Conservation (phyloP, 768 basidiomycete genomes). For the Hemileccinum impolitum region DNA sequence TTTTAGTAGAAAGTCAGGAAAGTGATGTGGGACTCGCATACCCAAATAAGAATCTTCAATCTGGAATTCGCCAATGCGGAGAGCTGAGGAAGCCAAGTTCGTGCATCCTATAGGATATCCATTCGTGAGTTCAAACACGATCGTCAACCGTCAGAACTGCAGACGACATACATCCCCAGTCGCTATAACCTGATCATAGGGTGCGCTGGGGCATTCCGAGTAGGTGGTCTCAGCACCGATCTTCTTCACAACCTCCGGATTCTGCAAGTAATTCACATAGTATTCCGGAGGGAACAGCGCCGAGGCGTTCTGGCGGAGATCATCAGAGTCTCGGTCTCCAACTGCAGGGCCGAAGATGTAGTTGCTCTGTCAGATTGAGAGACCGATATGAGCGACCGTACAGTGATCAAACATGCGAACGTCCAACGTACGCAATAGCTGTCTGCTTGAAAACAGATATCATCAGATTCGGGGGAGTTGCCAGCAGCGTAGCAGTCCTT, state of each 20-base stretch:
- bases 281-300: conserved; percentile 55
- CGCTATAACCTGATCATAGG: conserved; percentile 38
- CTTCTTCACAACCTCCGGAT: conserved; percentile 32
- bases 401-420: too few relatives aligned
- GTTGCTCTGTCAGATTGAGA: conserved; percentile 30
- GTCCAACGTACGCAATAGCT: conserved; percentile 50
- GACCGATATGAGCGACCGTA: not conserved
- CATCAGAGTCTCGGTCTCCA: conserved; percentile 50
- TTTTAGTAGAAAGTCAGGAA: not conserved
- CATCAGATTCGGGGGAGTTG: conserved; percentile 40
- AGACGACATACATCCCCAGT: conserved; percentile 55
- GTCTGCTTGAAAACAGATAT: conserved; percentile 49
- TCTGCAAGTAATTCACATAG: conserved; percentile 46
- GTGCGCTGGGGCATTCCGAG: conserved; percentile 45
- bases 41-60: conserved; percentile 41
- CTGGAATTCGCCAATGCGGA: conserved; percentile 34
- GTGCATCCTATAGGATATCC: conserved; percentile 26
- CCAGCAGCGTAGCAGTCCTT: conserved; percentile 56
- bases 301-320: conserved; percentile 54
- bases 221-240: conserved; percentile 56
- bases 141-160: not conserved
- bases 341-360: conserved; percentile 51
- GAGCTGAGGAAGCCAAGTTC: conserved; percentile 37
- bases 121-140: not conserved
- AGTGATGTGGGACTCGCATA: conserved; percentile 11